Evolutionary conservation across 1,284 basidiomycete species (phyloP).

Genomic region (Rhodotorula sp.): DNA sequence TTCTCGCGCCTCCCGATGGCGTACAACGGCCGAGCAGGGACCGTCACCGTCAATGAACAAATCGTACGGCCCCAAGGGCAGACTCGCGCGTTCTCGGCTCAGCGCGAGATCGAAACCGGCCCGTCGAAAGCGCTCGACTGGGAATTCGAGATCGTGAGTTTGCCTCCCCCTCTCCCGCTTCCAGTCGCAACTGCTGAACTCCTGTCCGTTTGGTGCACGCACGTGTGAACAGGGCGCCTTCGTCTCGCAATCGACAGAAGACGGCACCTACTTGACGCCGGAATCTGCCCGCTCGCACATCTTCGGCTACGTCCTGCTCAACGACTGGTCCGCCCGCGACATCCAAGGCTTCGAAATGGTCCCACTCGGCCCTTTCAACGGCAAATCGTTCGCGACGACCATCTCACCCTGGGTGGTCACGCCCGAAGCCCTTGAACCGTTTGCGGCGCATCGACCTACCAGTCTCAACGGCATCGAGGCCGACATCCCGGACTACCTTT

Average conservation of each 20-base stretch:
- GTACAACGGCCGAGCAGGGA: conserved; percentile 41
- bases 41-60: conserved; percentile 10
- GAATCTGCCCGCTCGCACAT: conserved; percentile 31
- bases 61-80: conserved; percentile 28
- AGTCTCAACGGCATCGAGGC: conserved; percentile 11
- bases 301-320: conserved; percentile 43
- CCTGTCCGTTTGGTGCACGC: no score
- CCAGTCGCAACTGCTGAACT: no score
- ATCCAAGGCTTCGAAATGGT: conserved; percentile 38
- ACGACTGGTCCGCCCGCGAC: conserved; percentile 44
- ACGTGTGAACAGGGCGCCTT: conserved; percentile 32
- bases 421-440: conserved; percentile 40
- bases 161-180: no score
- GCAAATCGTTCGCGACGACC: conserved; percentile 45
- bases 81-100: conserved; percentile 17
- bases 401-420: conserved; percentile 43
- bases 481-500: conserved; percentile 11
- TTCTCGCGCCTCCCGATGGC: conserved; percentile 39
- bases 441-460: conserved; percentile 31
- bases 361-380: conserved; percentile 38
- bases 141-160: conserved; percentile 44
- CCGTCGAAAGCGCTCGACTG: conserved; percentile 39
- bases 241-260: conserved; percentile 33
- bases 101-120: conserved; percentile 28
- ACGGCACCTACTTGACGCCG: conserved; percentile 33